These are phyloP conservation scores for Naganishia cerealis DNA, from an alignment of 1,284 basidiomycete species.

Conservation along the genomic window DNA sequence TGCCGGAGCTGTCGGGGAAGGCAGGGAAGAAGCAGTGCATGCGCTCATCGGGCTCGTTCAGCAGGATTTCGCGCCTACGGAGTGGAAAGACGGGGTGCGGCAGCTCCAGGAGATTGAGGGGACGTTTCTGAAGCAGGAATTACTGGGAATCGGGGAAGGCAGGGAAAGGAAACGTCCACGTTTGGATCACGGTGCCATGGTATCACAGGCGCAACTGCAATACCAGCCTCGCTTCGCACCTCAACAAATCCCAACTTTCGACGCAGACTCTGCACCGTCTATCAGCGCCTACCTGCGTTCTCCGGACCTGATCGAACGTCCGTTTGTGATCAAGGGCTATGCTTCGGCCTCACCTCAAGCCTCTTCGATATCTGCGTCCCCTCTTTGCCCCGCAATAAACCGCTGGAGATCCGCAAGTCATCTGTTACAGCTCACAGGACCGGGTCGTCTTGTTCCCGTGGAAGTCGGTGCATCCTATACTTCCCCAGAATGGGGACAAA, in stretches of 20 bases:
- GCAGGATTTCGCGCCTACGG: conserved; percentile 5
- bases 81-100: neutral
- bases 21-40: conserved; percentile 64
- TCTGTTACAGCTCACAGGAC: conserved; percentile 67
- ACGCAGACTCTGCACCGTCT: conserved; percentile 60
- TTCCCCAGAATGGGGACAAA: conserved; percentile 75
- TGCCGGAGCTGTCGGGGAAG: conserved; percentile 70
- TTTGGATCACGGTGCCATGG: neutral
- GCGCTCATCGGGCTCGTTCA: conserved; percentile 62
- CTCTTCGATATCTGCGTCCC: conserved; percentile 78
- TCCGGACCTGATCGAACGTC: conserved; percentile 37
- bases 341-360: conserved; percentile 45
- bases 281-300: conserved; percentile 57
- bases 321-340: neutral
- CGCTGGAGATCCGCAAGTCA: conserved; percentile 71
- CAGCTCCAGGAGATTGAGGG: neutral
- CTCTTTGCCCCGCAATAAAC: conserved; percentile 58
- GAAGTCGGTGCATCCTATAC: conserved; percentile 87
- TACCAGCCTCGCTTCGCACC: conserved; percentile 34
- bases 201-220: neutral
- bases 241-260: conserved; percentile 54
- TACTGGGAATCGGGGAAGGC: neutral
- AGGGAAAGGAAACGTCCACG: neutral
- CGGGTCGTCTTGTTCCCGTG: conserved; percentile 80
- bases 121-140: neutral